Conservation (phyloP, 345 rosid species). For the Carallia pectinifolia region DNA sequence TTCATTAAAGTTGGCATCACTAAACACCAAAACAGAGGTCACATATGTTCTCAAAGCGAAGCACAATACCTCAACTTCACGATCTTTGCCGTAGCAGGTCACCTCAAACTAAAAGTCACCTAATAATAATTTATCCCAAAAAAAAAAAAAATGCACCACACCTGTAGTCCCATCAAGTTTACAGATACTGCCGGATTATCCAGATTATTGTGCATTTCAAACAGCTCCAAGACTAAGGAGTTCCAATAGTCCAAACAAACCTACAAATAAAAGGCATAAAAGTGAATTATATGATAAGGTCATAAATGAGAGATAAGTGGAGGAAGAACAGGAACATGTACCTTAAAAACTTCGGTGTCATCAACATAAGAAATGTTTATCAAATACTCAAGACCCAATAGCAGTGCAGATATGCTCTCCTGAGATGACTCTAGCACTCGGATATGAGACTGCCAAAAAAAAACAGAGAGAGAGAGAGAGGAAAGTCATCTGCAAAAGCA, state of each 20-base stretch:
- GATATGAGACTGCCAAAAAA: slow-evolving; percentile 68
- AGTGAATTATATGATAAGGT: background rate
- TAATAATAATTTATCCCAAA: background rate
- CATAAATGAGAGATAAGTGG: background rate
- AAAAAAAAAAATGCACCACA: slow-evolving; percentile 18
- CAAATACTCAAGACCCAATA: slow-evolving; percentile 86
- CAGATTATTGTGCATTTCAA: slow-evolving; percentile 74
- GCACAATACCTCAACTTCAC: background rate
- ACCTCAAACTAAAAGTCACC: background rate
- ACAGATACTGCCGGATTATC: slow-evolving; percentile 75
- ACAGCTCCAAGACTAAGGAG: slow-evolving; percentile 80
- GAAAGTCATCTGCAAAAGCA: slow-evolving; percentile 5
- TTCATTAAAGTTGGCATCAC: background rate
- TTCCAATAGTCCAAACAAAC: slow-evolving; percentile 99
- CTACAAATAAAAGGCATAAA: slow-evolving; percentile 30
- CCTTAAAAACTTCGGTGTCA: slow-evolving; percentile 99
- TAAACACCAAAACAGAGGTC: background rate
- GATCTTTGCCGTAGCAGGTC: background rate
- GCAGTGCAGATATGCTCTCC: slow-evolving; percentile 59
- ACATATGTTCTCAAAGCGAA: background rate
- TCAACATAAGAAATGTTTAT: slow-evolving; percentile 89
- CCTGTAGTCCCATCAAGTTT: slow-evolving; percentile 84
- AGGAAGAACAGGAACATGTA: slow-evolving; percentile 11
- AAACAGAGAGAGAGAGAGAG: background rate
- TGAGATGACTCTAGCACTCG: slow-evolving; percentile 72